phyloP scores from a whole-genome alignment of 257 asterid genomes.

The Plantago major region DNA sequence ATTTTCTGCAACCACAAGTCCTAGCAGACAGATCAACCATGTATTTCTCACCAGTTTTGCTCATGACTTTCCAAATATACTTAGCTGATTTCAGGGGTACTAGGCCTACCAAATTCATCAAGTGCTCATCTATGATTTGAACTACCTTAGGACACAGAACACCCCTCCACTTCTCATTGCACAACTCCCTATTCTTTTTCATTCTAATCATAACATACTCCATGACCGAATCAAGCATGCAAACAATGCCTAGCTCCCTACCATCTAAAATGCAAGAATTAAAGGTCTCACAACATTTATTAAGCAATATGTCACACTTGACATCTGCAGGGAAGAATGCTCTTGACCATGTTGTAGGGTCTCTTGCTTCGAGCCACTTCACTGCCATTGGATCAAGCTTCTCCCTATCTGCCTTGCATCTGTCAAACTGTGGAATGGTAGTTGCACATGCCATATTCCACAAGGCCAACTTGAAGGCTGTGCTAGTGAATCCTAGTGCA shows the following conservation, averaged over 20 bases:
- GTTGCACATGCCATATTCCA: not conserved
- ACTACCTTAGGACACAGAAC: not conserved
- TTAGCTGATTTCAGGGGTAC: not conserved
- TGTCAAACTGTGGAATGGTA: not conserved
- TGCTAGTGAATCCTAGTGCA: not conserved
- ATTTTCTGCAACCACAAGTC: too few relatives aligned
- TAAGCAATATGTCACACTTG: not conserved
- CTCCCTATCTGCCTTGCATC: not conserved
- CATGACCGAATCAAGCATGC: not conserved
- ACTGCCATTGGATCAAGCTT: not conserved
- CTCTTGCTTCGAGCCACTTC: not conserved
- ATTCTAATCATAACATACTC: not conserved
- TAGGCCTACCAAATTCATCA: not conserved
- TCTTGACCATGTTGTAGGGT: not conserved
- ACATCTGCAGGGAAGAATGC: not conserved
- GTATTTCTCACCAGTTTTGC: too few relatives aligned
- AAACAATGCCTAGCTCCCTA: not conserved
- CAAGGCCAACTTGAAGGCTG: not conserved
- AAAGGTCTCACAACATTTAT: too few relatives aligned
- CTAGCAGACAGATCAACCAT: too few relatives aligned
- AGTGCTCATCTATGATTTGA: not conserved
- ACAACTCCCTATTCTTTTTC: not conserved
- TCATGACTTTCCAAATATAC: not conserved
- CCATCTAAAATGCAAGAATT: not conserved
- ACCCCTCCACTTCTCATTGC: not conserved